Base-by-base conservation (phyloP, 352 stramenopile genomes). In the Pythium folliculosum region DNA sequence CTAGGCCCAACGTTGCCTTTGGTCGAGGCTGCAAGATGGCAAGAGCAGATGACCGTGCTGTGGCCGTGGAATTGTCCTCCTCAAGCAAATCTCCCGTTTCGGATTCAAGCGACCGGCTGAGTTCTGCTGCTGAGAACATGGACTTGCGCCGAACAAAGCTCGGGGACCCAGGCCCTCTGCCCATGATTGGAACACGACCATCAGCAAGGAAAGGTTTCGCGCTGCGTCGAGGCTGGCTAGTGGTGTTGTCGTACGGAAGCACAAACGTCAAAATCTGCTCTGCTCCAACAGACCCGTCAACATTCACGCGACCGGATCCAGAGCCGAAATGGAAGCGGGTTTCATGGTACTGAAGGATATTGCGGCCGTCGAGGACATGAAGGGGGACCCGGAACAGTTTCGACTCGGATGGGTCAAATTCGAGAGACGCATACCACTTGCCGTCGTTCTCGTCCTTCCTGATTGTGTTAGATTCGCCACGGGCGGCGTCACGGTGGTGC, bases 131-230 rank as follows among this genome's bases (percentile, higher is more conserved):
- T 4, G 83, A 94, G 50, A 93, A 92, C 77, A 91, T 92, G 2
- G 87, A 84, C 52, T 91, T 90, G 52, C 81, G 76, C 16, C 86
- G 81, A 37, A 84, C 86, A 68, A 96, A 96, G 52, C 86, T 94
- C 0, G 88, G 88, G 14, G 88, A 96, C 21, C 84, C 88, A 13
- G 84, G 85, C 2, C 88, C 88, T 67, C 89, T 88, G 25, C 88
- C 86, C 88, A 96, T 96, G n/a, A 86, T 78, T 16, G 88, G 88
- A 1, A 94, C 80, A 22, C 84, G 81, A 0, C 84, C 86, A 60
- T 87, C 76, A 3, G 80, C 50, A 23, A 90, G 61, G 70, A 84
- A 84, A 23, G 77, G 77, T 47, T 64, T 64, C 3, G 53, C 6
- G 5, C 35, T 44, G 32, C 58, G 52, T 6, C 65, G 58, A 19